Evolutionary conservation across 306 rosid species (phyloP), one percentile per base, ranked within the genome.

Genomic region (Lathyrus aphaca): DNA sequence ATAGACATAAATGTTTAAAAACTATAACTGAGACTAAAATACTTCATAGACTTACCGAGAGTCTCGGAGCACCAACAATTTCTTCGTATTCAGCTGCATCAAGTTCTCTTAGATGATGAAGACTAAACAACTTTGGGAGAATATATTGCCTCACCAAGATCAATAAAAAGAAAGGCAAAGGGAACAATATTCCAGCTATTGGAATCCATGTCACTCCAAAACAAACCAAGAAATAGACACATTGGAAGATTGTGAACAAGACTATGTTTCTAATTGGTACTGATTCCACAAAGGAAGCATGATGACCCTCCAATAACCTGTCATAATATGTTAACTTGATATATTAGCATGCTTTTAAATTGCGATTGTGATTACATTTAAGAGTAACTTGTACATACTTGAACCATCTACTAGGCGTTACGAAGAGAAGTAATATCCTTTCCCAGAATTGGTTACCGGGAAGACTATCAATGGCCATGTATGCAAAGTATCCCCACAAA

Each of bases 401-500:
- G 92, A 77, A 86, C 29, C 82, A 82, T 60, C 95, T 80, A 27
- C 81, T 68, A 42, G 92, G 92, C 12, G 88, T 44, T 19, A 89
- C 80, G 71, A 89, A 81, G 75, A 92, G 85, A 51, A 92, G 81
- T 40, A 86, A 48, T 40, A 86, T 65, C 65, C 96, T 89, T 78
- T 92, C 95, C 96, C 95, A 89, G 67, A 89, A 89, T 44, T 92
- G 96, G 65, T 87, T 92, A 21, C 96, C 95, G 0, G 96, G 96
- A 76, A 92, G 97, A 83, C 97, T 92, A 70, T 92, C 95, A 19
- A 89, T 87, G 68, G 97, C 96, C 96, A 89, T 92, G 78, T 76
- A 92, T 5, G 97, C 92, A 45, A 92, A 89, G 40, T 89, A 92
- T 46, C 97, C 96, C 97, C 97, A 91, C n/a, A 89, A 79, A 81